Evolutionary conservation across 2,329 filamentous ascomycete species (phyloP), one percentile per base, ranked within the genome.

Genomic region (Dryadomyces quercivorus): DNA sequence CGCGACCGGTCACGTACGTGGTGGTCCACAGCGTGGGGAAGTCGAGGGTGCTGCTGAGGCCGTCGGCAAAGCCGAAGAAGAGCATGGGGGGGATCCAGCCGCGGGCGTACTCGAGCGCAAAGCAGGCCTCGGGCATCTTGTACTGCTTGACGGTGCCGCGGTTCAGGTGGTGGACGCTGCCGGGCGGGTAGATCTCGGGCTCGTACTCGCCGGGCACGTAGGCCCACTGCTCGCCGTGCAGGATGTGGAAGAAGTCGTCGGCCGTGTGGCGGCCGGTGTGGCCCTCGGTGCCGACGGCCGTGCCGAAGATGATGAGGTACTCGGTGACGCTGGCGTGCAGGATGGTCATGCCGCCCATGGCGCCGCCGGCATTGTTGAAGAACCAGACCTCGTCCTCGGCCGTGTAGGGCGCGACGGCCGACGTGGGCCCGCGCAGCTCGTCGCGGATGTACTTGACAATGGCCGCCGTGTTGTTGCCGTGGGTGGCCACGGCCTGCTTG

Each of bases 51-150:
- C 84, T 90, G 54, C 76, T 81, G 56, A 95, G 76, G 49, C 80
- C 82, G 69, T 95, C 90, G 59, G 88, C 86, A 67, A 85, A 92
- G 57, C 90, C 90, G 68, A 95, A 95, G 68, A 86, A 86, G 52
- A 95, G 74, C 90, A 95, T 95, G 56, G 86, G 86, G 49, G 90
- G 90, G 69, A 95, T 94, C 88, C 88, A 95, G 59, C 90, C 89
- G 61, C 85, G 76, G 49, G 87, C 87, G 69, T 91, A 88, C 75
- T 92, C 88, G 62, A 93, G 76, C 53, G 88, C 88, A 70, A 89
- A 91, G 74, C 85, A 90, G 57, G 72, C 74, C 56, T 78, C 77
- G 58, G 85, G 81, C 84, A 91, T 89, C 72, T 80, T 82, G 72
- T 92, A 92, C 77, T 93, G 88, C 77, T 88, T 89, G 57, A 84